These are phyloP conservation scores for Brassica balearica DNA, from an alignment of 441 rosid genomes.

Conservation along the genomic window DNA sequence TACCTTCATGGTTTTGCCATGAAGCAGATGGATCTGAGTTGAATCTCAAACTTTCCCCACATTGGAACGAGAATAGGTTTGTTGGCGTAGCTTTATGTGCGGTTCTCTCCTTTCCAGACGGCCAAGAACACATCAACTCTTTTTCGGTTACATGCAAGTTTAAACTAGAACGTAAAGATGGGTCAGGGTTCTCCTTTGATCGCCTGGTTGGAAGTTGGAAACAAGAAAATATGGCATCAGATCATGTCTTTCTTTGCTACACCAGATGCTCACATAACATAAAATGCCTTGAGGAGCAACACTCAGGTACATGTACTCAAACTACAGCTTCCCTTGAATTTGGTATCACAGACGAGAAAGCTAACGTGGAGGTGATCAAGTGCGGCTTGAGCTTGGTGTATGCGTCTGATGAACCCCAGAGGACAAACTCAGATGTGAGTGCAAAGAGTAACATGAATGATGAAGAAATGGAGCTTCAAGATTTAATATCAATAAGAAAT, in stretches of 20 bases:
- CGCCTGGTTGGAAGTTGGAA: slow-evolving; percentile 24
- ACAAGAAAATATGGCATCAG: slow-evolving; percentile 8
- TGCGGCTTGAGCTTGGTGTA: slow-evolving; percentile 30
- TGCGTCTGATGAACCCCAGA: slow-evolving; percentile 20
- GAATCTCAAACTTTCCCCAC: neutral
- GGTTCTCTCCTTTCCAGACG: slow-evolving; percentile 14
- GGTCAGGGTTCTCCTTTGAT: neutral
- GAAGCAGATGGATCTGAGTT: neutral
- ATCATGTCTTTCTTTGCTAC: slow-evolving; percentile 25
- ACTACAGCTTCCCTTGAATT: slow-evolving; percentile 15
- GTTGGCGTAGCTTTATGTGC: slow-evolving; percentile 19
- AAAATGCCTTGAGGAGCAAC: neutral
- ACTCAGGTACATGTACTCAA: slow-evolving; percentile 16
- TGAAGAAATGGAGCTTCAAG: slow-evolving; percentile 3
- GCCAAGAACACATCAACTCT: slow-evolving; percentile 20
- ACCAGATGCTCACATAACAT: slow-evolving; percentile 12
- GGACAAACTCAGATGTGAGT: slow-evolving; percentile 19
- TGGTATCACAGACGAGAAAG: neutral
- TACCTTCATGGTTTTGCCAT: slow-evolving; percentile 30
- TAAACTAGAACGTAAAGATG: neutral
- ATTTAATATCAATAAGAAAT: neutral
- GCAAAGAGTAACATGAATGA: slow-evolving; percentile 1
- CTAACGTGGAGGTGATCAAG: neutral
- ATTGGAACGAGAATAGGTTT: slow-evolving; percentile 1
- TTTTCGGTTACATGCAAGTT: slow-evolving; percentile 25